Conservation (phyloP, 768 basidiomycete genomes). For the Tephrocybe sp. region DNA sequence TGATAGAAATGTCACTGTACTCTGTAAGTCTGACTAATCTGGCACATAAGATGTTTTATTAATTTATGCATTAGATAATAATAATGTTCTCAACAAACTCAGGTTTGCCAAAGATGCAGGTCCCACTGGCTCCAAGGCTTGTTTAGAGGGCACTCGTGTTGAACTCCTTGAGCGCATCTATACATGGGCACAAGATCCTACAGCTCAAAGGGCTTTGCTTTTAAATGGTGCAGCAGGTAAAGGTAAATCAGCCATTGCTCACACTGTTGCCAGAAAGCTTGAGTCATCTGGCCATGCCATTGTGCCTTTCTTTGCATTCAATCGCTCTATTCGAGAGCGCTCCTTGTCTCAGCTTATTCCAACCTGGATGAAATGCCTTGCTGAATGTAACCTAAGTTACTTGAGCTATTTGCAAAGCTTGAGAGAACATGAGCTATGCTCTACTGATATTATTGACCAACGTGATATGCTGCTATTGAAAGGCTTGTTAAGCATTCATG, state of each 20-base stretch:
- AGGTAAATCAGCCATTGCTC: neutral
- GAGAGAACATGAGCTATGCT: neutral
- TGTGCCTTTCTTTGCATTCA: neutral
- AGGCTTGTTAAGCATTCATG: neutral
- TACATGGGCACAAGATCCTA: neutral
- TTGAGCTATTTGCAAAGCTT: neutral
- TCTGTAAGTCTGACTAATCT: too few relatives aligned
- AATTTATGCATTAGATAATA: too few relatives aligned
- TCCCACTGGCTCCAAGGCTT: neutral
- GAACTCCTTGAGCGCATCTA: neutral
- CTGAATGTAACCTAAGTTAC: neutral
- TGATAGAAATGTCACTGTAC: too few relatives aligned
- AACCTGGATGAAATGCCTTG: neutral
- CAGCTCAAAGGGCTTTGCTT: neutral
- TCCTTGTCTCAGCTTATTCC: neutral
- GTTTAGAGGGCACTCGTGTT: neutral
- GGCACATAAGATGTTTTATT: too few relatives aligned
- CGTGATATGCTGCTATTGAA: neutral
- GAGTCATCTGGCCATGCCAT: neutral
- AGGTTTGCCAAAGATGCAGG: neutral
- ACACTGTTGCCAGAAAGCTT: neutral
- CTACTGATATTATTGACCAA: neutral
- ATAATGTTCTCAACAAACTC: too few relatives aligned
- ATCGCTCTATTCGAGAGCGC: neutral
- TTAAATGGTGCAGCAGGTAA: neutral